phyloP scores from a whole-genome alignment of 495 filamentous ascomycete genomes.

The Penicillium coprophilum region DNA sequence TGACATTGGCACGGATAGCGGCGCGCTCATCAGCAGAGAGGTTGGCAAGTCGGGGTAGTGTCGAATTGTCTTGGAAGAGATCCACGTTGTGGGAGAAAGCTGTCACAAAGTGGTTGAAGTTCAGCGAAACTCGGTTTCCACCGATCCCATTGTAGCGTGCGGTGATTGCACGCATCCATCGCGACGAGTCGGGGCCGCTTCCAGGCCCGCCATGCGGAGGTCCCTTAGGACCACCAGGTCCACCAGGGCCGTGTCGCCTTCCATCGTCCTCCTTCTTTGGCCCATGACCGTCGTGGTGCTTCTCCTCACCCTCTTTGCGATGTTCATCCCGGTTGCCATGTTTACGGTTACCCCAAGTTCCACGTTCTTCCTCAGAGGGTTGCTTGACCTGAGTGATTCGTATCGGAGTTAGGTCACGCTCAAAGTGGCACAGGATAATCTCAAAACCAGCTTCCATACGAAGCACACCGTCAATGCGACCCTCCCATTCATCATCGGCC shows the following conservation, averaged over 20 bases:
- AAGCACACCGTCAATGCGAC: constrained; percentile 57
- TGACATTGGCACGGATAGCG: constrained; percentile 44
- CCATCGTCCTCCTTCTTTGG: constrained; percentile 14
- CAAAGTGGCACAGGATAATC: constrained; percentile 65
- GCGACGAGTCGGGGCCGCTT: constrained; percentile 6
- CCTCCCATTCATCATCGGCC: constrained; percentile 45
- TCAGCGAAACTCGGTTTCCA: constrained; percentile 50
- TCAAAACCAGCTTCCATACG: constrained; percentile 72
- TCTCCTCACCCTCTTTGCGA: background rate
- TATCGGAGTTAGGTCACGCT: constrained; percentile 36
- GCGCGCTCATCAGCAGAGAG: constrained; percentile 37
- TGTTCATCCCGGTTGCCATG: background rate
- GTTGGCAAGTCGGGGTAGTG: constrained; percentile 48
- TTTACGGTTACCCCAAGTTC: too few relatives aligned
- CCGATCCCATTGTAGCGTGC: constrained; percentile 62
- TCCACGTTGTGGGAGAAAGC: constrained; percentile 56
- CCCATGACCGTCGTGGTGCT: background rate
- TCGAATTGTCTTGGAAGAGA: constrained; percentile 40
- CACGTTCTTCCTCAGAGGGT: background rate
- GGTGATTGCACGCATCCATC: constrained; percentile 44
- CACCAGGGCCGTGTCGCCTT: constrained; percentile 12
- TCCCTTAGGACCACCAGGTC: background rate
- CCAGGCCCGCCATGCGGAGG: constrained; percentile 1
- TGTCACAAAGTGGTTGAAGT: constrained; percentile 62
- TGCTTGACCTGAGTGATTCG: constrained; percentile 31